A percentile compares a stretch with the other conserved stretches of the same genome.
These are phyloP conservation scores for Lasiosphaeriaceae sp. DNA, from an alignment of 495 filamentous ascomycete genomes.

Conservation along the genomic window DNA sequence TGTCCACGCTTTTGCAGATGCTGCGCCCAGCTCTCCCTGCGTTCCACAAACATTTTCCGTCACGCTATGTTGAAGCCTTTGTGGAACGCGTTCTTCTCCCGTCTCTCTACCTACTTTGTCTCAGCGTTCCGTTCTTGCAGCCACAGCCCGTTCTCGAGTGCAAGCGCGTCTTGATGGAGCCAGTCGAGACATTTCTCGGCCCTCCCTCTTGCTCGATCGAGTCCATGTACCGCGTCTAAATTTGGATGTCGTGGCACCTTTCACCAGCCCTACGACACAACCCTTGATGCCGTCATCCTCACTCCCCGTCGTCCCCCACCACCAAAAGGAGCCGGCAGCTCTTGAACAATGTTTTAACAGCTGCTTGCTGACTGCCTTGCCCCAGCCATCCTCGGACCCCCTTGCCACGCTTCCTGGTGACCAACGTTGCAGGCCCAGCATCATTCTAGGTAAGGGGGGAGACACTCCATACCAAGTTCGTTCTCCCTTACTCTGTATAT, in stretches of 20 bases:
- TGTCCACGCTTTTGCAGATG: no score
- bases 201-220: not conserved
- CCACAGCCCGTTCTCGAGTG: not conserved
- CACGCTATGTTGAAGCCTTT: no score
- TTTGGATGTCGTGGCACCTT: constrained; percentile 9
- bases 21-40: no score
- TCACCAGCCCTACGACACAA: constrained; percentile 1
- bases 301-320: not conserved
- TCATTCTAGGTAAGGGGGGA: no score
- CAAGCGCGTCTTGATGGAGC: constrained; percentile 4
- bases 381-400: not conserved
- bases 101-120: no score
- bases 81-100: no score
- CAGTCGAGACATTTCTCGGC: not conserved
- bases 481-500: no score
- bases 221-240: constrained; percentile 10
- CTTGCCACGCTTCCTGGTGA: not conserved
- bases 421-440: not conserved
- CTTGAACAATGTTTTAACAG: not conserved
- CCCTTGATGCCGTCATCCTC: not conserved
- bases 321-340: not conserved
- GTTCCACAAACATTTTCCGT: no score
- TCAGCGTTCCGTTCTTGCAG: no score
- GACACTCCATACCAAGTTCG: no score
- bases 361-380: constrained; percentile 1